These are phyloP conservation scores for Metschnikowia drakensbergensis DNA, from an alignment of 805 yeast species.

Conservation along the genomic window DNA sequence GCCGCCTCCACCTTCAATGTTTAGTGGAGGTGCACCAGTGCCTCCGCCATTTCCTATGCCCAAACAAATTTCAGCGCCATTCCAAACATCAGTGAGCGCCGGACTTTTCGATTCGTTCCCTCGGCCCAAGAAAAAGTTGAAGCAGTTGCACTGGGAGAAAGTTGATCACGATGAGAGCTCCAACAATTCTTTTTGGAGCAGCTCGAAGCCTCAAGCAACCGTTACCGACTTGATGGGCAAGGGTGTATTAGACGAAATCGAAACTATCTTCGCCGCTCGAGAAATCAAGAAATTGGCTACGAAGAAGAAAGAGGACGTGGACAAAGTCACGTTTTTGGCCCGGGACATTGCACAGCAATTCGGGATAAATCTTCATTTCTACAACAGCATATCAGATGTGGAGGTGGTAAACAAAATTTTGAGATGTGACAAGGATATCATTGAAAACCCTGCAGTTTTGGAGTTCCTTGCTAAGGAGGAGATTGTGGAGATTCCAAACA, in stretches of 20 bases:
- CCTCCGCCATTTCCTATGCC: slow-evolving; percentile 28
- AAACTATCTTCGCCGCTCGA: slow-evolving; percentile 54
- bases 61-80: slow-evolving; percentile 13
- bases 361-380: slow-evolving; percentile 87
- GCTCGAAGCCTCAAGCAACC: slow-evolving; percentile 38
- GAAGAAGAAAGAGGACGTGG: slow-evolving; percentile 39
- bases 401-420: slow-evolving; percentile 69
- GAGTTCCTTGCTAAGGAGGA: slow-evolving; percentile 81
- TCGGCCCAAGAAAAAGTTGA: slow-evolving; percentile 56
- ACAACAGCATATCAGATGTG: slow-evolving; percentile 56
- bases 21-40: slow-evolving; percentile 21
- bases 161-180: slow-evolving; percentile 44
- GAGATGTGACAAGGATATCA: slow-evolving; percentile 68
- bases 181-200: slow-evolving; percentile 62
- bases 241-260: slow-evolving; percentile 67
- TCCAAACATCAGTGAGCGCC: slow-evolving; percentile 16
- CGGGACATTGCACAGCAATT: slow-evolving; percentile 88
- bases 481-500: slow-evolving; percentile 69
- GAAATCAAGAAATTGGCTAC: slow-evolving; percentile 45
- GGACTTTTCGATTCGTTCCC: slow-evolving; percentile 47
- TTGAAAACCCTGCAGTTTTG: slow-evolving; percentile 67
- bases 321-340: slow-evolving; percentile 54
- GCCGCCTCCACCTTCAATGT: slow-evolving; percentile 17
- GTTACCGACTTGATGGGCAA: slow-evolving; percentile 48
- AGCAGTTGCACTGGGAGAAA: slow-evolving; percentile 83